Percentiles rank a stretch among this genome's conserved stretches.
Conservation (phyloP, 495 filamentous ascomycete species). For the Stereocaulon alpinum region DNA sequence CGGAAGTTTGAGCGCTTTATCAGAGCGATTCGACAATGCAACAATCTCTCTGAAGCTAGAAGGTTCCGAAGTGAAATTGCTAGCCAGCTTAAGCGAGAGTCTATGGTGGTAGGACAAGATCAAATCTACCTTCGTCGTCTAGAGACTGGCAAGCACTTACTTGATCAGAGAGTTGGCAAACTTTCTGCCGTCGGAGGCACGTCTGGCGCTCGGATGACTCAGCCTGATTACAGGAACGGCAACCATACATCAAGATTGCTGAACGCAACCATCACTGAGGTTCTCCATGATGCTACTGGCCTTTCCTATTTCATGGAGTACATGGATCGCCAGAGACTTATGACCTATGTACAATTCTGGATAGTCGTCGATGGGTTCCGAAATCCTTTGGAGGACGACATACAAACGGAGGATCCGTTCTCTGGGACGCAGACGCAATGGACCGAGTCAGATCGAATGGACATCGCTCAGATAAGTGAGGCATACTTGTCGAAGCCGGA, state of each 20-base stretch:
- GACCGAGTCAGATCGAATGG: conserved; percentile 75
- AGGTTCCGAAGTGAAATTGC: conserved; percentile 84
- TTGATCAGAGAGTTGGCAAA: conserved; percentile 82
- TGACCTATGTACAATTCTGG: conserved; percentile 95
- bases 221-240: conserved; percentile 30
- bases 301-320: conserved; percentile 99
- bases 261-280: conserved; percentile 63
- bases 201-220: conserved; percentile 28
- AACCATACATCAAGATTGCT: conserved; percentile 45
- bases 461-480: conserved; percentile 82
- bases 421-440: conserved; percentile 55
- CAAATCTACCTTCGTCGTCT: conserved; percentile 75
- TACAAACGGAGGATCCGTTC: conserved; percentile 53
- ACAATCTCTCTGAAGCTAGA: conserved; percentile 88
- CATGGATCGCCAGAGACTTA: conserved; percentile 84
- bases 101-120: conserved; percentile 67
- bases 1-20: conserved; percentile 91
- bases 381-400: conserved; percentile 89
- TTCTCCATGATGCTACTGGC: conserved; percentile 78
- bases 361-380: conserved; percentile 94
- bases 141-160: conserved; percentile 78
- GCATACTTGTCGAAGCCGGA: conserved; percentile 76
- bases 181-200: conserved; percentile 57
- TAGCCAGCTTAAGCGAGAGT: conserved; percentile 84
- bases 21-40: conserved; percentile 74